phyloP scores from a whole-genome alignment of 2,329 filamentous ascomycete genomes.

The Fusarium domesticum region DNA sequence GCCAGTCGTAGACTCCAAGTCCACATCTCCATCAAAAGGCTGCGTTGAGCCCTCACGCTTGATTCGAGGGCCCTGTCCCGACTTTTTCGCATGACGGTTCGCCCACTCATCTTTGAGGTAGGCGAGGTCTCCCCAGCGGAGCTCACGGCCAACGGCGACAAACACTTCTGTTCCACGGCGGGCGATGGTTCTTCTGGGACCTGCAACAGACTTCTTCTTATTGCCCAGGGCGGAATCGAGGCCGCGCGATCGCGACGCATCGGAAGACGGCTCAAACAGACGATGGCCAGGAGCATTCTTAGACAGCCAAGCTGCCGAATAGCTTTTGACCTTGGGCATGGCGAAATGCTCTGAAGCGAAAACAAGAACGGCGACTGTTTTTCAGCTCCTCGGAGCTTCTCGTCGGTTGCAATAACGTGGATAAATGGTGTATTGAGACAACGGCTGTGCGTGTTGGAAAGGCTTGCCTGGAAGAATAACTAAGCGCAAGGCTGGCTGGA shows the following conservation, averaged over 20 bases:
- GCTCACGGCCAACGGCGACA: conserved; percentile 81
- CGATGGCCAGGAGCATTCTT: conserved; percentile 72
- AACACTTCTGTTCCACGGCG: conserved; percentile 84
- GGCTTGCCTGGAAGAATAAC: too few relatives aligned
- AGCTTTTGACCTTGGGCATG: conserved; percentile 85
- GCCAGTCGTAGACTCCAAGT: conserved; percentile 29
- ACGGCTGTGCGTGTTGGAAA: too few relatives aligned
- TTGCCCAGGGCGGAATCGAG: conserved; percentile 39
- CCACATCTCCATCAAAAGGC: conserved; percentile 34
- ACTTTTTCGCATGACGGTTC: conserved; percentile 29
- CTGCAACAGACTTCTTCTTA: conserved; percentile 43
- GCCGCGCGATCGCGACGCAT: conserved; percentile 39
- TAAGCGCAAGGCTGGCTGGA: too few relatives aligned
- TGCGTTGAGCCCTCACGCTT: conserved; percentile 48
- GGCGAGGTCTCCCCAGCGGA: conserved; percentile 85
- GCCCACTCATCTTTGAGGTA: conserved; percentile 65
- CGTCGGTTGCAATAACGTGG: not conserved
- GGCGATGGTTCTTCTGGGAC: conserved; percentile 68
- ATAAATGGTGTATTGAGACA: not conserved
- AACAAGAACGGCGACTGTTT: conserved; percentile 1
- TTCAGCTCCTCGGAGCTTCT: conserved; percentile 16
- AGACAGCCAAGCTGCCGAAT: conserved; percentile 84
- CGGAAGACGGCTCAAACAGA: conserved; percentile 61
- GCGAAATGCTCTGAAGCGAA: conserved; percentile 12
- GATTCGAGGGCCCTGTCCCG: conserved; percentile 37